phyloP scores from a whole-genome alignment of 1,284 basidiomycete genomes.

The Puccinia sorghi region DNA sequence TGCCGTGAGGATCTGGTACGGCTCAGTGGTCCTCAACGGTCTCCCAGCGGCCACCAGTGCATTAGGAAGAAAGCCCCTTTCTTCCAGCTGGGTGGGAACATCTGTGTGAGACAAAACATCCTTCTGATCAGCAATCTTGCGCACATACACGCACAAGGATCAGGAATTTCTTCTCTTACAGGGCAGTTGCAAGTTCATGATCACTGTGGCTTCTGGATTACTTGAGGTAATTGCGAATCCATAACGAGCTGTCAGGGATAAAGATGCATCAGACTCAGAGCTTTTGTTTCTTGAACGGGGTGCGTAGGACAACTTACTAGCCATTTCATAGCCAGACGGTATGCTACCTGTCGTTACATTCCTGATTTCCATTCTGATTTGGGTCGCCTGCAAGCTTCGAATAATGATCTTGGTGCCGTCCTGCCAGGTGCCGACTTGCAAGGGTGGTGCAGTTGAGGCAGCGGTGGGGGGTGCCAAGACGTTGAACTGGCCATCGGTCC shows the following conservation, averaged over 20 bases:
- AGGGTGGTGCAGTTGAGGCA: background rate
- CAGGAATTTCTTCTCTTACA: conserved; percentile 10
- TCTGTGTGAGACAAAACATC: background rate
- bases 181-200: conserved; percentile 30
- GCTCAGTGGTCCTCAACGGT: conserved; percentile 6
- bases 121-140: background rate
- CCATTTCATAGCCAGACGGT: conserved; percentile 15
- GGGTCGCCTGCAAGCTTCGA: conserved; percentile 22
- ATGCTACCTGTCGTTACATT: conserved; percentile 6
- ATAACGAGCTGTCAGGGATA: conserved; percentile 3
- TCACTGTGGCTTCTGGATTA: background rate
- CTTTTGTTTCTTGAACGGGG: background rate
- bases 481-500: conserved; percentile 27
- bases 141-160: background rate
- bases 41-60: conserved; percentile 7
- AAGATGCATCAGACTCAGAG: background rate
- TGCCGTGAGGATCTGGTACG: conserved; percentile 27
- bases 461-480: conserved; percentile 10
- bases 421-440: conserved; percentile 41
- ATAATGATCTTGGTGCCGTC: conserved; percentile 40
- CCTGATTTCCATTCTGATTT: conserved; percentile 22
- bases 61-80: conserved; percentile 3
- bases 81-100: conserved; percentile 28
- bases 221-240: conserved; percentile 18
- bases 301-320: conserved; percentile 24